These are phyloP conservation scores for Aspergillus sergii DNA, from an alignment of 2,329 filamentous ascomycete genomes.

Conservation along the genomic window DNA sequence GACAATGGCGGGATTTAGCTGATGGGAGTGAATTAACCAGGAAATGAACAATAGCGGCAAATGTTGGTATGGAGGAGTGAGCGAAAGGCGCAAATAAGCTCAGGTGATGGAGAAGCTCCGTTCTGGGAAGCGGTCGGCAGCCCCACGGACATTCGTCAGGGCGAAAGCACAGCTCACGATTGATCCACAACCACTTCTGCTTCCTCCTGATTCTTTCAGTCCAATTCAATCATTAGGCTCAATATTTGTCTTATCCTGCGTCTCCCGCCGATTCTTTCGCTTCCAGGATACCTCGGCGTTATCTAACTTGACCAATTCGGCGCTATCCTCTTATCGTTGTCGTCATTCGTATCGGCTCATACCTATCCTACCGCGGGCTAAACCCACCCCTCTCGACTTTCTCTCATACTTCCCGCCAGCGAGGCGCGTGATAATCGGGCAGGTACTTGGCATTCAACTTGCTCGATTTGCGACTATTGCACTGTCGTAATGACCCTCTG, in stretches of 20 bases:
- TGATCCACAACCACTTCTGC: neutral
- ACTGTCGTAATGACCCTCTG: constrained; percentile 16
- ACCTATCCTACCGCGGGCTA: neutral
- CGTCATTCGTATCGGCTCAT: constrained; percentile 8
- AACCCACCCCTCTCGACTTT: constrained; percentile 1
- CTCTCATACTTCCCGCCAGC: constrained; percentile 8
- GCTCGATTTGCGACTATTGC: constrained; percentile 5
- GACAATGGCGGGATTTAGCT: neutral
- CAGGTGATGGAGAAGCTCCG: constrained; percentile 12
- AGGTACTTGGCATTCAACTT: constrained; percentile 8
- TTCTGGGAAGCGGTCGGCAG: constrained; percentile 21
- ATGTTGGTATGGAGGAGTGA: constrained; percentile 5
- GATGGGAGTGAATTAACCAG: neutral
- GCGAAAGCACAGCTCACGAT: neutral
- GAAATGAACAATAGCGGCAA: constrained; percentile 5
- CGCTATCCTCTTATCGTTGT: constrained; percentile 1
- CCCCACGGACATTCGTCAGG: constrained; percentile 3
- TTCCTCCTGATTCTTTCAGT: neutral
- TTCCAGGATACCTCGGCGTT: neutral
- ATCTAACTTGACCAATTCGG: neutral
- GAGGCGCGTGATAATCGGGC: constrained; percentile 17
- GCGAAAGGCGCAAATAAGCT: constrained; percentile 9
- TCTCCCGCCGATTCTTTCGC: neutral
- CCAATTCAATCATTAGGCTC: neutral
- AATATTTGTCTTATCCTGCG: neutral